Percentiles rank a stretch among this genome's conserved stretches.
These are phyloP conservation scores for Termitomyces sp. DNA, from an alignment of 768 basidiomycete genomes.

Conservation along the genomic window DNA sequence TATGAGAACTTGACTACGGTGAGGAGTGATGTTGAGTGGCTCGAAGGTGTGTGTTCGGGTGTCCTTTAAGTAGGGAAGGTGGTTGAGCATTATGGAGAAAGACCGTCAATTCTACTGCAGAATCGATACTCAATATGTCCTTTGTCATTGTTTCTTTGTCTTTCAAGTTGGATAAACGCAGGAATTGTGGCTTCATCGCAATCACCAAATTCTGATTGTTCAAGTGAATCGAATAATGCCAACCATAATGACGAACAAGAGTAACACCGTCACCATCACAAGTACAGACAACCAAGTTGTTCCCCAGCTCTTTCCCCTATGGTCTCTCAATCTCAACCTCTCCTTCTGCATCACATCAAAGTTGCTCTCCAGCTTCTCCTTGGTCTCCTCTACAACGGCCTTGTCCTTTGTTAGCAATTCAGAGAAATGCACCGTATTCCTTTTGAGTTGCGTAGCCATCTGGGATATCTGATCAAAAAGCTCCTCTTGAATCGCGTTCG, in stretches of 20 bases:
- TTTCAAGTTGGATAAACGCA: background rate
- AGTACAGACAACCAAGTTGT: conserved; percentile 65
- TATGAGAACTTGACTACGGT: conserved; percentile 86
- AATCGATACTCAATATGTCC: background rate
- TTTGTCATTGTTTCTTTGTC: background rate
- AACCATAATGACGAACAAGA: conserved; percentile 72
- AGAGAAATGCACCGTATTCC: conserved; percentile 79
- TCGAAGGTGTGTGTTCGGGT: conserved; percentile 83
- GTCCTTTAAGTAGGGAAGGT: conserved; percentile 25
- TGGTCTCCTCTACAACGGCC: conserved; percentile 60
- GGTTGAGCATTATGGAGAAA: background rate
- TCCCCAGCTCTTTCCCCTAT: conserved; percentile 58
- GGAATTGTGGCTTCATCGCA: background rate
- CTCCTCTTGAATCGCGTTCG: conserved; percentile 67
- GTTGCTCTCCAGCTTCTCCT: conserved; percentile 74
- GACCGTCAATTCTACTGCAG: background rate
- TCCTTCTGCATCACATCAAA: conserved; percentile 66
- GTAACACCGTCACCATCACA: conserved; percentile 46
- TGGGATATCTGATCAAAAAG: conserved; percentile 70
- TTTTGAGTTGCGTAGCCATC: conserved; percentile 88
- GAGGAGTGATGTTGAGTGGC: conserved; percentile 75
- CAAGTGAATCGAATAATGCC: conserved; percentile 58
- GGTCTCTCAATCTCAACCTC: conserved; percentile 55
- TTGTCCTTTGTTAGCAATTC: conserved; percentile 72
- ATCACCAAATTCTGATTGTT: background rate